These are phyloP conservation scores for Takakia lepidozioides DNA, from an alignment of 225 moss, liverwort and hornwort genomes.

Conservation along the genomic window DNA sequence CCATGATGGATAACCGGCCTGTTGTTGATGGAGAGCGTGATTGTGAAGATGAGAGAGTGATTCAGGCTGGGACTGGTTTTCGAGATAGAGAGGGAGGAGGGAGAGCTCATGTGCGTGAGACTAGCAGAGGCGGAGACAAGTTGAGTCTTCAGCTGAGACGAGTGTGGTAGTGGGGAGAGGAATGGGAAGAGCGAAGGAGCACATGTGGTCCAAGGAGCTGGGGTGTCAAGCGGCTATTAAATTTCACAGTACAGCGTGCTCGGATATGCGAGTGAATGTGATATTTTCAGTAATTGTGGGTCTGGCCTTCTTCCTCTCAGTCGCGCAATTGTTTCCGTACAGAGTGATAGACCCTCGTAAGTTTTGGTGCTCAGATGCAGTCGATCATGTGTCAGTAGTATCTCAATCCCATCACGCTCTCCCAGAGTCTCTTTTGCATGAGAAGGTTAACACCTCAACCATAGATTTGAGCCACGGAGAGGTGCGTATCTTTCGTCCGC, in stretches of 20 bases:
- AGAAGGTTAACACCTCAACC: conserved; percentile 17
- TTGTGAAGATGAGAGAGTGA: too few species aligned
- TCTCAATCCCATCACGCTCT: background rate
- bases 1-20: too few species aligned
- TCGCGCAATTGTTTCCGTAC: conserved; percentile 31
- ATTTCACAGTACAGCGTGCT: conserved; percentile 35
- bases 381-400: background rate
- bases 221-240: conserved; percentile 44
- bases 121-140: too few species aligned
- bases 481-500: conserved; percentile 31
- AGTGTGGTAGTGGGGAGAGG: too few species aligned
- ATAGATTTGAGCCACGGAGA: conserved; percentile 16
- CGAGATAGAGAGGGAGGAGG: too few species aligned
- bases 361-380: conserved; percentile 13
- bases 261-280: conserved; percentile 33
- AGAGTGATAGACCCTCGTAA: conserved; percentile 12
- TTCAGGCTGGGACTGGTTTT: too few species aligned
- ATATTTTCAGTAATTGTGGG: conserved; percentile 22
- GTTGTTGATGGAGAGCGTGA: too few species aligned
- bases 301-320: conserved; percentile 17
- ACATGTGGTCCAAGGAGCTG: conserved; percentile 35
- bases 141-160: too few species aligned
- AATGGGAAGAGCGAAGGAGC: conserved; percentile 22
- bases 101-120: too few species aligned
- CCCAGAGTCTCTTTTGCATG: conserved; percentile 10